phyloP scores from a whole-genome alignment of 148 eudicot species.

The Silene uniflora region DNA sequence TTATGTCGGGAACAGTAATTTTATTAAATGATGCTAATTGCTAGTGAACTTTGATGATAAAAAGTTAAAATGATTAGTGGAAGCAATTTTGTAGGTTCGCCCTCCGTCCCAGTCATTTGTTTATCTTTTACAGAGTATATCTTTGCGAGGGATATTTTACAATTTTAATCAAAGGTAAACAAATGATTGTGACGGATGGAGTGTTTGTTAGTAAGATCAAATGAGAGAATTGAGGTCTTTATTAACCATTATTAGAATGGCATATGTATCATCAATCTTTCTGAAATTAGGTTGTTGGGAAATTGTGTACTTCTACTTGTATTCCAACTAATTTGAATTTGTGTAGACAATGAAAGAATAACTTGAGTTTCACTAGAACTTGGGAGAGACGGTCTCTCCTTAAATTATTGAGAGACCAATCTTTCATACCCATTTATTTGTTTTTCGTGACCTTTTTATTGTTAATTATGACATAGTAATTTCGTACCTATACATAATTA shows the following conservation, averaged over 20 bases:
- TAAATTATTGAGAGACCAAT: too few relatives aligned
- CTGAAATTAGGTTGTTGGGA: background rate
- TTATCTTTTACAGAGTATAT: too few relatives aligned
- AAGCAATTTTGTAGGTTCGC: background rate
- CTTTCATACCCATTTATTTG: too few relatives aligned
- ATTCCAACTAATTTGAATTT: background rate
- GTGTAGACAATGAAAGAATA: background rate
- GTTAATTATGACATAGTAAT: too few relatives aligned
- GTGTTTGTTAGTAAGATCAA: background rate
- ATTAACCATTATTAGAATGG: background rate
- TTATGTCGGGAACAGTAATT: background rate
- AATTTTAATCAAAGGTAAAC: too few relatives aligned
- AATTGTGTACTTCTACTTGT: background rate
- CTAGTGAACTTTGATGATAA: slow-evolving; percentile 2
- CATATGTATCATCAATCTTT: too few relatives aligned
- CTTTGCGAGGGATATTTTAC: too few relatives aligned
- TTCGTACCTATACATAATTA: too few relatives aligned
- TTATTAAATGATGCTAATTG: background rate
- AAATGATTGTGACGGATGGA: background rate
- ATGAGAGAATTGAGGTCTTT: background rate
- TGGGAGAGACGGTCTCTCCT: too few relatives aligned
- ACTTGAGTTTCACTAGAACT: background rate
- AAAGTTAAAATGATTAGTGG: too few relatives aligned
- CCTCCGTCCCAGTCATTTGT: background rate
- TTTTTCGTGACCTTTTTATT: too few relatives aligned